Base-by-base conservation (phyloP, 2,329 filamentous ascomycete genomes). In the Metarhizium album region DNA sequence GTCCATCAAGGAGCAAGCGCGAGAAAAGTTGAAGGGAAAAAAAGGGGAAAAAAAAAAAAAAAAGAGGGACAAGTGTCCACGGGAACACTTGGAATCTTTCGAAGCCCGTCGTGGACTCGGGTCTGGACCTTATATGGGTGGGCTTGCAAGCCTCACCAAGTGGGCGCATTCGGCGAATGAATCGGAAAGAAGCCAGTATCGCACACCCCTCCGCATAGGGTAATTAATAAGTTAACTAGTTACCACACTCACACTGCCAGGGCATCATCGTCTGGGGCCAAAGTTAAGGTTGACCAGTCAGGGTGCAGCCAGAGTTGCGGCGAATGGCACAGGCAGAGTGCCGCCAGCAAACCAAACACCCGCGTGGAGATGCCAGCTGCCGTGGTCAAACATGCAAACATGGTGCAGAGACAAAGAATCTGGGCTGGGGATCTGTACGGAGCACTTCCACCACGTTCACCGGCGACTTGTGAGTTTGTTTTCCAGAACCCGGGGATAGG, bases 161-260 rank as follows among this genome's bases (percentile, higher is more conserved):
- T 37, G 45, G 37, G 49, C 27, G 37, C 27, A 35, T 37, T 47
- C 37, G 42, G 43, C 24, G 47, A 49, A 47, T 48, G 51, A 49
- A 52, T 49, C 51, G 51, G 51, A 49, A 47, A 24, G 33, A 46
- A n/a, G 47, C 51, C 51, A 48, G 42, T 35, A 42, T n/a, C 38
- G 20, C 37, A 47, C 40, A 27, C 47, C 43, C 50, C 42, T 40
- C 45, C 40, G 46, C 45, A 47, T 42, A 37, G 43, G 43, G 42
- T 33, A 46, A 43, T 38, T n/a, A n/a, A n/a, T n/a, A n/a, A n/a
- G n/a, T n/a, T n/a, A n/a, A n/a, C n/a, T n/a, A n/a, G n/a, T n/a
- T n/a, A 20, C 20, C 33, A 27, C 11, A 35, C 4, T 16, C 13
- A 13, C 11, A 35, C 9, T 13, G 23, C 42, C 22, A 29, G 38